Percentiles rank a stretch among this genome's conserved stretches.
Conservation (phyloP, 768 basidiomycete genomes). For the Suillus americanus region DNA sequence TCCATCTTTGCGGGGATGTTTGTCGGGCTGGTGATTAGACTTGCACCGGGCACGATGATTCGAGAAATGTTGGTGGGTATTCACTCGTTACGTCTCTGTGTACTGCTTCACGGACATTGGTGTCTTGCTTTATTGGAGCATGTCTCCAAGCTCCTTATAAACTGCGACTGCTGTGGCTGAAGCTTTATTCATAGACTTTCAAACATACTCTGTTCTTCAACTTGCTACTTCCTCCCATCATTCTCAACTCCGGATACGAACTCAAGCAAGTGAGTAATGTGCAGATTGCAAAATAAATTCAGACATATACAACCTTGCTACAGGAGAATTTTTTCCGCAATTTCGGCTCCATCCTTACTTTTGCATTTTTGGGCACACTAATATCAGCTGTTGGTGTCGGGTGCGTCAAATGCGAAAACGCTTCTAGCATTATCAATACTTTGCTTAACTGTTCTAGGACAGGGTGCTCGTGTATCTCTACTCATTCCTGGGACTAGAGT, state of each 20-base stretch:
- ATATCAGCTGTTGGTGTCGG: slow-evolving; percentile 96
- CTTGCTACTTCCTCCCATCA: slow-evolving; percentile 95
- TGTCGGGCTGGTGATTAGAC: slow-evolving; percentile 86
- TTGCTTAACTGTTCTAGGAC: slow-evolving; percentile 49
- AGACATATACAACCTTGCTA: neutral
- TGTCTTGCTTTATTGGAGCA: neutral
- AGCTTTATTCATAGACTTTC: slow-evolving; percentile 64
- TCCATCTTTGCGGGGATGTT: slow-evolving; percentile 96
- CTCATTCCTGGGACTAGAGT: slow-evolving; percentile 90
- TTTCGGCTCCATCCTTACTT: slow-evolving; percentile 92
- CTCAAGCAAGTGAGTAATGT: slow-evolving; percentile 76
- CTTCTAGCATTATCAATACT: neutral
- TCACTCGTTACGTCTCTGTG: neutral
- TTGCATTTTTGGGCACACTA: slow-evolving; percentile 94
- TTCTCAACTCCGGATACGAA: slow-evolving; percentile 96
- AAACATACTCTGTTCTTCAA: slow-evolving; percentile 98
- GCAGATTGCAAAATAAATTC: neutral
- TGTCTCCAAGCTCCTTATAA: neutral
- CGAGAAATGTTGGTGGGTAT: slow-evolving; percentile 92
- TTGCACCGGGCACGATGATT: slow-evolving; percentile 92
- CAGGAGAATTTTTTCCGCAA: slow-evolving; percentile 99
- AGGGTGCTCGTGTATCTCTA: slow-evolving; percentile 94
- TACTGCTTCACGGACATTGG: neutral
- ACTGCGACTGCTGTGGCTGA: neutral
- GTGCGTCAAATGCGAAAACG: slow-evolving; percentile 45